Percentiles rank a stretch among this genome's conserved stretches.
These are phyloP conservation scores for Solanum chilense DNA, from an alignment of 257 asterid species.

Conservation along the genomic window DNA sequence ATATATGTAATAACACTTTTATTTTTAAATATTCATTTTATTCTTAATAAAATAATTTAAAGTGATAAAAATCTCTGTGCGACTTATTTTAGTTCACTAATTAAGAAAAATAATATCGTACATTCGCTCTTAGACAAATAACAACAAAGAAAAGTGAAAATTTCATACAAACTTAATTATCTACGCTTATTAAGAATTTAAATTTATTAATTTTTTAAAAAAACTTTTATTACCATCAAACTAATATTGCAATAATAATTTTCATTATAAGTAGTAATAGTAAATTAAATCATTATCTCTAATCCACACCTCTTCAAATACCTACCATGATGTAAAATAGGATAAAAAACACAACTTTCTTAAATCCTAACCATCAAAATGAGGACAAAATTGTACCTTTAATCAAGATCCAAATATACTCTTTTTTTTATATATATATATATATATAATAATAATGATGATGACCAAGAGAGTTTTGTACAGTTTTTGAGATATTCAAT, in stretches of 20 bases:
- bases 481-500: neutral
- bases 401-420: neutral
- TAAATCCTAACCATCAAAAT: neutral
- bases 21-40: too few relatives aligned
- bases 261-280: neutral
- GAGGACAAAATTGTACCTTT: neutral
- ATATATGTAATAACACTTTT: too few relatives aligned
- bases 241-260: neutral
- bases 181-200: neutral
- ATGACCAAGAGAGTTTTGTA: neutral
- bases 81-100: too few relatives aligned
- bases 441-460: neutral
- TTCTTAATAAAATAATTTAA: too few relatives aligned
- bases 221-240: neutral
- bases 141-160: too few relatives aligned
- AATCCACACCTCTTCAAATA: neutral
- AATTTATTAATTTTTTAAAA: neutral
- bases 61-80: accelerated
- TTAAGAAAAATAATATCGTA: too few relatives aligned
- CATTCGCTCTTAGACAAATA: too few relatives aligned
- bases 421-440: neutral
- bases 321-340: neutral
- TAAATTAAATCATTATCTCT: neutral
- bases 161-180: neutral
- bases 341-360: neutral